These are phyloP conservation scores for Fusarium anguioides DNA, from an alignment of 2,329 filamentous ascomycete genomes.

Conservation along the genomic window DNA sequence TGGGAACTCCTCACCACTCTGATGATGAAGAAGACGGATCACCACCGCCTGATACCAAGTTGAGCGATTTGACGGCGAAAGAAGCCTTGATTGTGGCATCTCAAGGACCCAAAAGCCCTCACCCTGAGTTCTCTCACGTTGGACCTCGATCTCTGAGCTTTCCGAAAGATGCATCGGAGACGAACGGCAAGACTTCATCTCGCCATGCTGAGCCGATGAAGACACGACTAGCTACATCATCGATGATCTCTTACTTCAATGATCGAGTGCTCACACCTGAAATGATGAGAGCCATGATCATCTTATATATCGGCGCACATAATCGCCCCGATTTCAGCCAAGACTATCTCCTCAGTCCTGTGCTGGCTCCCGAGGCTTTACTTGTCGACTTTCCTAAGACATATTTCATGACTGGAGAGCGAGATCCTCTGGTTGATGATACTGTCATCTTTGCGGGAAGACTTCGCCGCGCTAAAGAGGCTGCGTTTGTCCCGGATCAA, in stretches of 20 bases:
- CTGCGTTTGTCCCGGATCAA: constrained; percentile 45
- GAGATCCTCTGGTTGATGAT: constrained; percentile 95
- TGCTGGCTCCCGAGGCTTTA: constrained; percentile 86
- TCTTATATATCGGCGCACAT: constrained; percentile 94
- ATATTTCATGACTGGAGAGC: constrained; percentile 93
- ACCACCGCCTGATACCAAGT: constrained; percentile 23
- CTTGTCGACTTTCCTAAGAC: constrained; percentile 92
- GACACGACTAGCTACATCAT: constrained; percentile 92
- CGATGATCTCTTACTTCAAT: constrained; percentile 98
- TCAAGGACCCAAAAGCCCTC: constrained; percentile 48
- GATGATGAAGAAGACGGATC: constrained; percentile 73
- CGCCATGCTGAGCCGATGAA: constrained; percentile 70
- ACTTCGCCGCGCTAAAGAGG: constrained; percentile 80
- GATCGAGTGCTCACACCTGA: constrained; percentile 94
- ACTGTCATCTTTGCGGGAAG: constrained; percentile 95
- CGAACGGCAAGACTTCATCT: constrained; percentile 51
- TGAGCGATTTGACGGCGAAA: constrained; percentile 8
- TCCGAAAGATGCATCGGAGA: constrained; percentile 27
- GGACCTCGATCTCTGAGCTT: constrained; percentile 52
- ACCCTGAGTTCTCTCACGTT: constrained; percentile 64
- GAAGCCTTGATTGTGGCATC: constrained; percentile 18
- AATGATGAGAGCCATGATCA: constrained; percentile 99
- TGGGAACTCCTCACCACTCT: constrained; percentile 83
- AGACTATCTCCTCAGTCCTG: constrained; percentile 90
- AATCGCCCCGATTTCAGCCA: constrained; percentile 92